Evolutionary conservation across 352 stramenopile genomes (phyloP), one percentile per base, ranked within the genome.

Genomic region (Phytopythium kandeliae): DNA sequence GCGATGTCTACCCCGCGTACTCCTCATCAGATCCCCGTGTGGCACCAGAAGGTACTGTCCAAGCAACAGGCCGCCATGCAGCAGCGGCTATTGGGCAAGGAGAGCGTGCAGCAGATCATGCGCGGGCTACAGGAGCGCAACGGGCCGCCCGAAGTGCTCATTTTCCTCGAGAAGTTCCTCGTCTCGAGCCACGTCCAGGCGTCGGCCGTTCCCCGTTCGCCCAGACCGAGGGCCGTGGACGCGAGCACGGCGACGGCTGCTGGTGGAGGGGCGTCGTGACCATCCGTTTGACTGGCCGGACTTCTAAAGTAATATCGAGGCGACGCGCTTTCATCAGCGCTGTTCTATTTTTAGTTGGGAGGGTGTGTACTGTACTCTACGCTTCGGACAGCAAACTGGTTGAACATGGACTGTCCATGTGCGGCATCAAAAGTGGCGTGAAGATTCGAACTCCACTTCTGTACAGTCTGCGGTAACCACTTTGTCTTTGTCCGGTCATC

Each of bases 61-160:
- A 62, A 63, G 19, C 58, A 81, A 11, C 73, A 87, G 48, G 58
- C 63, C 11, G 46, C 57, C 17, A 57, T 87, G 48, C 68, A 81
- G 48, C 68, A 78, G 48, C 73, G 73, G 5, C 48, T 87, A 4
- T 38, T 85, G 34, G 62, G 63, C 43, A 87, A 82, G 38, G 71
- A 85, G 21, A 85, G 71, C 51, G 48, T 87, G 6, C 74, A 84
- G 50, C 62, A 61, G 15, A 47, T 85, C 38, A 64, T 78, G 33
- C 69, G 65, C 30, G 34, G 37, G 22, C 54, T 67, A 0, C 58
- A 80, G 21, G 75, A 86, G 38, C 65, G 69, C 45, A 70, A 63
- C 37, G 66, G 54, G 5, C 54, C 72, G 0, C 40, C 57, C 3
- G 31, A 69, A 22, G 63, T 58, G 6, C 54, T 86, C 19, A 44